Percentiles rank a stretch among this genome's conserved stretches.
Conservation (phyloP, 768 basidiomycete species). For the Lyophyllum atratum region DNA sequence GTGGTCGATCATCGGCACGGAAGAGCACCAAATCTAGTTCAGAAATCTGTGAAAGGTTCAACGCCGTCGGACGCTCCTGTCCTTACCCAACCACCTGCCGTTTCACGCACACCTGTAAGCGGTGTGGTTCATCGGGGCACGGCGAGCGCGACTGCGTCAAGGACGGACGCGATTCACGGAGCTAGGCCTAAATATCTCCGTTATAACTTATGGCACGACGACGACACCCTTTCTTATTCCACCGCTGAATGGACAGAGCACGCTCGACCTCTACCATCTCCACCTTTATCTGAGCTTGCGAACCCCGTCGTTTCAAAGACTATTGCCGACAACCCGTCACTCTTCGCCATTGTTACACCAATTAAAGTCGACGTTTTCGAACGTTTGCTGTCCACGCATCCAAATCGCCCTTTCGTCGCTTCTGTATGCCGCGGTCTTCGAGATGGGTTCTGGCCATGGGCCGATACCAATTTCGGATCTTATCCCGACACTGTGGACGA, state of each 20-base stretch:
- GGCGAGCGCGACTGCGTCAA: conserved; percentile 20
- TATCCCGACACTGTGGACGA: conserved; percentile 19
- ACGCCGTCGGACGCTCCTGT: not conserved
- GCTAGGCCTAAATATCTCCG: conserved; percentile 15
- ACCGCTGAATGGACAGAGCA: conserved; percentile 21
- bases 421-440: conserved; percentile 13
- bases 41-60: not conserved
- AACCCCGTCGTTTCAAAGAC: conserved; percentile 22
- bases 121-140: not conserved
- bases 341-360: conserved; percentile 39
- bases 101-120: not conserved
- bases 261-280: conserved; percentile 14
- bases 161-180: not conserved
- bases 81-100: not conserved
- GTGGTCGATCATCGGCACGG: no score
- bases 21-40: no score
- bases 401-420: conserved; percentile 26
- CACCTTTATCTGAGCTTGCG: conserved; percentile 10
- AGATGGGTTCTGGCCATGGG: conserved; percentile 42
- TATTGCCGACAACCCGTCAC: conserved; percentile 17
- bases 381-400: conserved; percentile 28
- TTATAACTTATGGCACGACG: conserved; percentile 16
- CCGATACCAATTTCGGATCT: conserved; percentile 4
- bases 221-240: not conserved
- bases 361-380: conserved; percentile 17